These are phyloP conservation scores for Tylopilus sp. DNA, from an alignment of 1,284 basidiomycete species.

Conservation along the genomic window DNA sequence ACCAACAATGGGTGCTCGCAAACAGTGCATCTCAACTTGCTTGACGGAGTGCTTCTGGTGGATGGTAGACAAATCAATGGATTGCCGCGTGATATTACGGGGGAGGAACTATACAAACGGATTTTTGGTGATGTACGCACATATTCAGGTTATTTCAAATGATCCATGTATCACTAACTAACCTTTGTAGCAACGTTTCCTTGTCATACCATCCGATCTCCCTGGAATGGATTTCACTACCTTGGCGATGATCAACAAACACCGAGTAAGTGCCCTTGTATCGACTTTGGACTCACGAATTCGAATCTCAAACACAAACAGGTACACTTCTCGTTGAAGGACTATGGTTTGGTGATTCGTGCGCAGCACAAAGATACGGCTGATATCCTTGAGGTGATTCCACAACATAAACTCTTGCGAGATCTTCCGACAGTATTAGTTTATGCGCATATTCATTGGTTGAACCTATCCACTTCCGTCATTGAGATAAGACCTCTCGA, in stretches of 20 bases:
- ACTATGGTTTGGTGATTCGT: constrained; percentile 25
- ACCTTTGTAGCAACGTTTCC: not conserved
- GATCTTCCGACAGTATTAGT: constrained; percentile 41
- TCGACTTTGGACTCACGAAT: too few relatives aligned
- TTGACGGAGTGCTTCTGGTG: not conserved
- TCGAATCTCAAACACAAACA: not conserved
- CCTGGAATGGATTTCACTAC: constrained; percentile 38
- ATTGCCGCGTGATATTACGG: constrained; percentile 36
- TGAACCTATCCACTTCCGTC: constrained; percentile 25
- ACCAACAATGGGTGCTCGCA: not conserved
- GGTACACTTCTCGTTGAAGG: constrained; percentile 30
- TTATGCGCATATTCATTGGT: constrained; percentile 39
- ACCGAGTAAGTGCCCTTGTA: constrained; percentile 13
- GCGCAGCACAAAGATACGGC: constrained; percentile 10
- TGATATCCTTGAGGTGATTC: constrained; percentile 38
- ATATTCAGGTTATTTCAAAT: not conserved
- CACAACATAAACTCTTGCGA: constrained; percentile 26
- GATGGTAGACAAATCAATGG: constrained; percentile 33
- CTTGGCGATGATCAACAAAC: constrained; percentile 15
- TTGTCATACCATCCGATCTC: constrained; percentile 29
- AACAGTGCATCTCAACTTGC: not conserved
- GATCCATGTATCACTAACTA: not conserved
- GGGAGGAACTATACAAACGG: constrained; percentile 30
- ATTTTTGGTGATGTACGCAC: constrained; percentile 31
- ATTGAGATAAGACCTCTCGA: constrained; percentile 40